Conservation (phyloP, 192 early-diverging fungal species). For the Geosiphon pyriformis region DNA sequence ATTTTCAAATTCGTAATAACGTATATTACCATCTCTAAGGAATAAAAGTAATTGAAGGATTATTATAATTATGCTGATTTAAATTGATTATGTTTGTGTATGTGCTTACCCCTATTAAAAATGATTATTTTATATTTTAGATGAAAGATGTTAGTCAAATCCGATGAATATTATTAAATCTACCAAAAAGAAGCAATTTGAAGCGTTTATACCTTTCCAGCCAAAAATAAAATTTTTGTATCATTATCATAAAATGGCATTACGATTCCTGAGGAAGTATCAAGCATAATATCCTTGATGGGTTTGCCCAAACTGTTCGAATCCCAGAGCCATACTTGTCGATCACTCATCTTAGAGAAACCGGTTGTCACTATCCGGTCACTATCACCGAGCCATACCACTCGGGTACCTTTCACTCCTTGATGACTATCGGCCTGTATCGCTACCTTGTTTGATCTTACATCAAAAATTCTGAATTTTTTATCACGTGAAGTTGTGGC, state of each 20-base stretch:
- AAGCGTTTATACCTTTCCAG: constrained; percentile 68
- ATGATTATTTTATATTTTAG: too few relatives aligned
- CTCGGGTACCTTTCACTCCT: constrained; percentile 95
- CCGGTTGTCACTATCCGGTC: constrained; percentile 87
- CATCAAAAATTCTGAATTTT: constrained; percentile 90
- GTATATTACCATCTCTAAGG: constrained; percentile 92
- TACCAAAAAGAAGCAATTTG: background rate
- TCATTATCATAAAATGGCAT: constrained; percentile 96
- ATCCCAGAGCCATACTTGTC: constrained; percentile 94
- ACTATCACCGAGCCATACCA: constrained; percentile 79
- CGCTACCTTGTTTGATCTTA: constrained; percentile 77
- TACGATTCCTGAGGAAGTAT: constrained; percentile 90
- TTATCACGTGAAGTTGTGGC: constrained; percentile 96
- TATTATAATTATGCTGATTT: too few relatives aligned
- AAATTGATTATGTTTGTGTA: too few relatives aligned
- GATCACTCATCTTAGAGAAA: constrained; percentile 87
- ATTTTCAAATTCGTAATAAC: constrained; percentile 97
- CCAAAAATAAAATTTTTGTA: constrained; percentile 87
- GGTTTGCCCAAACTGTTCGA: constrained; percentile 60
- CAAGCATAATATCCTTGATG: constrained; percentile 70
- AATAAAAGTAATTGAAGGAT: background rate
- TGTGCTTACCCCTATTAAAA: background rate
- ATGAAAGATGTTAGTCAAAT: too few relatives aligned
- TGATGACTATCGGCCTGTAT: constrained; percentile 79
- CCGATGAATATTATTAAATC: too few relatives aligned